Evolutionary conservation across 2,329 filamentous ascomycete genomes (phyloP).

Genomic region (Botryotinia globosa): DNA sequence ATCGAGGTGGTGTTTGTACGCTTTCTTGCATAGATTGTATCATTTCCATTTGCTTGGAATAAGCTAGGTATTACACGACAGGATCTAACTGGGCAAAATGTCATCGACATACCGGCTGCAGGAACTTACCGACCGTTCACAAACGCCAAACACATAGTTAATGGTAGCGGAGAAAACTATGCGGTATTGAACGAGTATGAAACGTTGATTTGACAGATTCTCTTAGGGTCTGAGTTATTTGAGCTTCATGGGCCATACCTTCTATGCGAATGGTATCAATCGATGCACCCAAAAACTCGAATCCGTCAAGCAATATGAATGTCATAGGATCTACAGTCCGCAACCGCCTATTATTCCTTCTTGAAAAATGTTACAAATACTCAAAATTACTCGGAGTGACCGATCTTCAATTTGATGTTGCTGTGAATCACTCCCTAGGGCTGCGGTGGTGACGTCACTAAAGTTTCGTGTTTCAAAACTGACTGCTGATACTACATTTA

Average conservation of each 20-base stretch:
- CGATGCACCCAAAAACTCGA: not conserved
- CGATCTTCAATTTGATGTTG: not conserved
- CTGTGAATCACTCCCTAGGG: not conserved
- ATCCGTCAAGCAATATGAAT: not conserved
- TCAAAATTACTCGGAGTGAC: rapidly evolving
- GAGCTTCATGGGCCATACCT: not conserved
- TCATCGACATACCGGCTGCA: not conserved
- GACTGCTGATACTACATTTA: not conserved
- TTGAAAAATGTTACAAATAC: too few relatives aligned
- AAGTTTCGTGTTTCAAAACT: not conserved
- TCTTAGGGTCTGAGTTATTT: not conserved
- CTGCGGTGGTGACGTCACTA: not conserved
- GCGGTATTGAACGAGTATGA: rapidly evolving
- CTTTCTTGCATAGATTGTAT: not conserved
- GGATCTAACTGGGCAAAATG: rapidly evolving
- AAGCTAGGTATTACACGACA: not conserved
- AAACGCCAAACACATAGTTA: not conserved
- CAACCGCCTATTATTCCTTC: not conserved
- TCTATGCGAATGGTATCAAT: not conserved
- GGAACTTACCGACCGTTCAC: not conserved
- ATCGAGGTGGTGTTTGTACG: too few relatives aligned
- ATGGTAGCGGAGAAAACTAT: not conserved
- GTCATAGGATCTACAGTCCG: not conserved
- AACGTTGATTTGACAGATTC: not conserved
- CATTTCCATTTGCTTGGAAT: not conserved